Evolutionary conservation across 2,329 filamentous ascomycete genomes (phyloP).

Genomic region (Scolecobasidium constrictum): DNA sequence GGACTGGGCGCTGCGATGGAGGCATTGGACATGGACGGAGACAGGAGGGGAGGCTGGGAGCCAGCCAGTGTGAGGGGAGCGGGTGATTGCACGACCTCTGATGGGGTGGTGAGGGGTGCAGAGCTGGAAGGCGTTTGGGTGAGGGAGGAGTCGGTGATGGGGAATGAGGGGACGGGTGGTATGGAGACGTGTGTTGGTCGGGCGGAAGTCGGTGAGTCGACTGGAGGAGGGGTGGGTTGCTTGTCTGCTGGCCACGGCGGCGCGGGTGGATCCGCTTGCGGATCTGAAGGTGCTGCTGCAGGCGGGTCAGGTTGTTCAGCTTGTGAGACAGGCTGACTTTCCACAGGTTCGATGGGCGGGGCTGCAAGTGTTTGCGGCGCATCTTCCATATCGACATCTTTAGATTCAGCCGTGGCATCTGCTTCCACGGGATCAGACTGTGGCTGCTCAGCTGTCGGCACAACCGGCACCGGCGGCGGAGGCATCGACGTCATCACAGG

Average conservation of each 20-base stretch:
- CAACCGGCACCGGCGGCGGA: constrained; percentile 7
- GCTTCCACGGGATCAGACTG: constrained; percentile 3
- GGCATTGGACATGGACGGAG: constrained; percentile 29
- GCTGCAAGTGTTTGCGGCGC: constrained; percentile 12
- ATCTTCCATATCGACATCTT: constrained; percentile 38
- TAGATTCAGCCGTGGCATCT: background rate
- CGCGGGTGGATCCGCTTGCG: background rate
- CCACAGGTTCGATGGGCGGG: background rate
- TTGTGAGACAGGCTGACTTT: constrained; percentile 2
- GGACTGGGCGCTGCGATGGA: constrained; percentile 26
- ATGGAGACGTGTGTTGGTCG: constrained; percentile 17
- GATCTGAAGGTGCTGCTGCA: background rate
- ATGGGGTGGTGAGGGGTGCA: constrained; percentile 15
- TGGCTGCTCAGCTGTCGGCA: background rate
- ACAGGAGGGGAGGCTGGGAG: constrained; percentile 11
- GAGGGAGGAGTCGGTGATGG: constrained; percentile 8
- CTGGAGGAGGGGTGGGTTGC: background rate
- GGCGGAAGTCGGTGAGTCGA: background rate
- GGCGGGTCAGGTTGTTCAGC: background rate
- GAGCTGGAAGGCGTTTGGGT: constrained; percentile 16
- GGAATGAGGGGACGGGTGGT: constrained; percentile 19
- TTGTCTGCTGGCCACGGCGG: background rate
- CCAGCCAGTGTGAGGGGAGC: constrained; percentile 11
- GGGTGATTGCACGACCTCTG: constrained; percentile 21
- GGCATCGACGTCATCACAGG: constrained; percentile 1